Conservation (phyloP, 2,329 filamentous ascomycete genomes). For the Verticillium tricorpus region DNA sequence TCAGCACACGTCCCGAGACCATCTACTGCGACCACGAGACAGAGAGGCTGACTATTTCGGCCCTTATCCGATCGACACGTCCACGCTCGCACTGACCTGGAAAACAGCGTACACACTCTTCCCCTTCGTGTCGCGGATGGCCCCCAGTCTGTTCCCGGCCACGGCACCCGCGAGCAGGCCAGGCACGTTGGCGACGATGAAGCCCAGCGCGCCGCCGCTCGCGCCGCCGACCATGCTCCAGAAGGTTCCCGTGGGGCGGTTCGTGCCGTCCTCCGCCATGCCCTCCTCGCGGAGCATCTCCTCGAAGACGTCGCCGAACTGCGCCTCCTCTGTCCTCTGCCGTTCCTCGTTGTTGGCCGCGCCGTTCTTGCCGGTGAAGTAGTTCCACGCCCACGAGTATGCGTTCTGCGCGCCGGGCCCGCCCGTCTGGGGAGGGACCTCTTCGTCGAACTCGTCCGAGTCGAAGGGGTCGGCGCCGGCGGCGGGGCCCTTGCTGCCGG, state of each 20-base stretch:
- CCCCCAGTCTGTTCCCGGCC: slow-evolving; percentile 87
- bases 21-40: not conserved
- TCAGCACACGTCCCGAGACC: not conserved
- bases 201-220: slow-evolving; percentile 85
- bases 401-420: slow-evolving; percentile 33
- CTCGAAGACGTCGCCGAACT: slow-evolving; percentile 86
- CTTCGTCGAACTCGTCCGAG: slow-evolving; percentile 27
- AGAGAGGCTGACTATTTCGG: slow-evolving; percentile 5
- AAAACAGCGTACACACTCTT: slow-evolving; percentile 96
- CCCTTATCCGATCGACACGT: slow-evolving; percentile 6
- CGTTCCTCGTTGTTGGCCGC: slow-evolving; percentile 33
- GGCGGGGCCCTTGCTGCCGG: slow-evolving; percentile 22
- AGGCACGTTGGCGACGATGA: slow-evolving; percentile 90
- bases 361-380: slow-evolving; percentile 39
- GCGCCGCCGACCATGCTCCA: slow-evolving; percentile 83
- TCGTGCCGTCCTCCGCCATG: slow-evolving; percentile 66
- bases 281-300: slow-evolving; percentile 86
- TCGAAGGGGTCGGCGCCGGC: slow-evolving; percentile 35
- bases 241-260: slow-evolving; percentile 64
- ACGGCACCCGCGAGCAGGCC: slow-evolving; percentile 87
- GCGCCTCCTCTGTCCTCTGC: slow-evolving; percentile 63
- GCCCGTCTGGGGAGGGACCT: slow-evolving; percentile 16
- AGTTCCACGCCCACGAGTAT: slow-evolving; percentile 77
- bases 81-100: slow-evolving; percentile 38
- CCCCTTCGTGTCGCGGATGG: slow-evolving; percentile 81